Evolutionary conservation across 176 grass and related monocot species (phyloP).

Genomic region (Musa beccarii): DNA sequence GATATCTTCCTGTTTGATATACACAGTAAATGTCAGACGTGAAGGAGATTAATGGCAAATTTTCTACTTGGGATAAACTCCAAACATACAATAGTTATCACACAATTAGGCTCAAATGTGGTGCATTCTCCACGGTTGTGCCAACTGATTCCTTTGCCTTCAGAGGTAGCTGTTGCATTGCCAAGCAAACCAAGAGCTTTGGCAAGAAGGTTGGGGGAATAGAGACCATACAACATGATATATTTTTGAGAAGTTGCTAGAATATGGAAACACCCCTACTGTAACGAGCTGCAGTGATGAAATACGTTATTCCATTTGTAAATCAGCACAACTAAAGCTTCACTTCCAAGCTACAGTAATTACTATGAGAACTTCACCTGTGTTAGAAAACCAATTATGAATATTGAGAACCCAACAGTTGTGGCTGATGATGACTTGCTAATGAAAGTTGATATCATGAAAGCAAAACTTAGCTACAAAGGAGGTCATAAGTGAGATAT

Average conservation of each 20-base stretch:
- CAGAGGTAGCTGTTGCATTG: conserved; percentile 61
- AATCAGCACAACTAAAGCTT: not conserved
- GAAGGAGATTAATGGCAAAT: not conserved
- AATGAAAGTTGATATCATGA: conserved; percentile 93
- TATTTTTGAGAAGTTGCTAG: conserved; percentile 24
- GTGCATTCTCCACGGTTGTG: conserved; percentile 41
- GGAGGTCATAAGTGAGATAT: not conserved
- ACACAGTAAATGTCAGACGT: conserved; percentile 12
- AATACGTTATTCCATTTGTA: not conserved
- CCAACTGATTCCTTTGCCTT: conserved; percentile 86
- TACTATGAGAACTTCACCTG: conserved; percentile 40
- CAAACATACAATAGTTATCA: conserved; percentile 72
- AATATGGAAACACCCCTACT: conserved; percentile 75
- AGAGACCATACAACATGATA: conserved; percentile 77
- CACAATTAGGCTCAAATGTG: conserved; percentile 48
- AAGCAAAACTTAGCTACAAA: conserved; percentile 80
- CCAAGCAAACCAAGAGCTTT: conserved; percentile 79
- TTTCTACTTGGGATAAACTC: conserved; percentile 5
- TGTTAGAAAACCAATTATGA: conserved; percentile 93
- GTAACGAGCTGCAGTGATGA: conserved; percentile 68
- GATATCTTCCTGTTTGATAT: conserved; percentile 55
- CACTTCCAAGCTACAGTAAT: no score
- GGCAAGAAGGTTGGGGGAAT: conserved; percentile 82
- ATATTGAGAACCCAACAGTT: conserved; percentile 89
- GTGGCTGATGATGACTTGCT: conserved; percentile 87